A percentile compares a stretch with the other conserved stretches of the same genome.
These are phyloP conservation scores for Verticillium alfalfae DNA, from an alignment of 2,329 filamentous ascomycete genomes.

Conservation along the genomic window DNA sequence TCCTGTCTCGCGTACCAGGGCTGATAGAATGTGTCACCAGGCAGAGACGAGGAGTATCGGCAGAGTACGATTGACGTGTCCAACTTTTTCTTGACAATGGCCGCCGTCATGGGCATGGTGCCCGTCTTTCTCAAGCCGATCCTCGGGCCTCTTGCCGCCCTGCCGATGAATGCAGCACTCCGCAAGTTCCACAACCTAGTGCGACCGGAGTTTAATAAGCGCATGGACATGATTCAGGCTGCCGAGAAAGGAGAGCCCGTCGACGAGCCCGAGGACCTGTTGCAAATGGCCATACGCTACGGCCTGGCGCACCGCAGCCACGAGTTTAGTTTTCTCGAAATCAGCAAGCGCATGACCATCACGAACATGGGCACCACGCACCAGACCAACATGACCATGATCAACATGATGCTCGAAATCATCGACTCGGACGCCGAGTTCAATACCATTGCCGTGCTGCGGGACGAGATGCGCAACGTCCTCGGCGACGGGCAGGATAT, in stretches of 20 bases:
- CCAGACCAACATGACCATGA: constrained; percentile 31
- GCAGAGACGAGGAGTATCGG: constrained; percentile 27
- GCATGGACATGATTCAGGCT: constrained; percentile 14
- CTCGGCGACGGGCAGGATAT: constrained; percentile 16
- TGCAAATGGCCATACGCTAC: constrained; percentile 35
- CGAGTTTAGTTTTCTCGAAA: constrained; percentile 22
- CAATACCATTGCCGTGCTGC: constrained; percentile 27
- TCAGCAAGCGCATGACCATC: constrained; percentile 23
- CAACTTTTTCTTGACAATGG: constrained; percentile 23
- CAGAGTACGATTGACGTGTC: constrained; percentile 19
- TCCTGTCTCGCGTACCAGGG: neutral
- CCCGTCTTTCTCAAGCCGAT: constrained; percentile 24
- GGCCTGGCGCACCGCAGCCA: constrained; percentile 28
- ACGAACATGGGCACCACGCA: constrained; percentile 32
- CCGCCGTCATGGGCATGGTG: constrained; percentile 21
- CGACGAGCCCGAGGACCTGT: constrained; percentile 26
- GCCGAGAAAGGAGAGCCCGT: constrained; percentile 3
- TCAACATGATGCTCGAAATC: constrained; percentile 32
- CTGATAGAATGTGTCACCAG: constrained; percentile 6
- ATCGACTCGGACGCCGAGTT: constrained; percentile 26
- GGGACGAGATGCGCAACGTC: constrained; percentile 27
- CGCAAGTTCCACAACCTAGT: constrained; percentile 19
- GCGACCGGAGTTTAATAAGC: constrained; percentile 16
- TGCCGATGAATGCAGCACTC: constrained; percentile 14
- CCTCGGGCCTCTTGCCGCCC: constrained; percentile 18